Evolutionary conservation across 1,284 basidiomycete genomes (phyloP).

Genomic region (Neonothopanus nambi): DNA sequence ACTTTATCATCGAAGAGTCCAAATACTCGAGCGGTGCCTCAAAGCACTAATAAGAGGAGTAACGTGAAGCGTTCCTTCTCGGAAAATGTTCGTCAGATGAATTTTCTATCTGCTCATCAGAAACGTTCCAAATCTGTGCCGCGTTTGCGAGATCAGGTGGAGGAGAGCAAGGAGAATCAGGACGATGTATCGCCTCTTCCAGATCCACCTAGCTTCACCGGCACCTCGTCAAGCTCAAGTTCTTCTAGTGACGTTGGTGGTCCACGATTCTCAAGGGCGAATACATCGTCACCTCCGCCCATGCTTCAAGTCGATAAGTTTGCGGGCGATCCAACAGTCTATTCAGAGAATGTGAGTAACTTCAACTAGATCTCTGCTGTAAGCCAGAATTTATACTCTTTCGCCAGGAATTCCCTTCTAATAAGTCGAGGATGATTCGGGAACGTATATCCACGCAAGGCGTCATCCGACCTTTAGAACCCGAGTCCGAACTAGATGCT

Average conservation of each 20-base stretch:
- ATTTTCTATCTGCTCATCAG: neutral
- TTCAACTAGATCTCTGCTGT: neutral
- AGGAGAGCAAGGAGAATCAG: neutral
- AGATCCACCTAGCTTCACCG: neutral
- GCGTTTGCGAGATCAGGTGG: slow-evolving; percentile 1
- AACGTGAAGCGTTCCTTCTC: slow-evolving; percentile 1
- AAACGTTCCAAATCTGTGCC: slow-evolving; percentile 1
- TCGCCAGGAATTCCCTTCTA: slow-evolving; percentile 33
- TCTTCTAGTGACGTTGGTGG: neutral
- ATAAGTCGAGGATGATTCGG: slow-evolving; percentile 63
- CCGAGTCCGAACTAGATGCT: slow-evolving; percentile 62
- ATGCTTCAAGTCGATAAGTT: slow-evolving; percentile 17
- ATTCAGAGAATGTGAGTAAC: slow-evolving; percentile 50
- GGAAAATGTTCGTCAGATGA: neutral
- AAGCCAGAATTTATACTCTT: neutral
- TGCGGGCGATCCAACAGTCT: slow-evolving; percentile 69
- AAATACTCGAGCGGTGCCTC: neutral
- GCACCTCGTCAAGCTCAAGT: neutral
- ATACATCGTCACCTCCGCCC: neutral
- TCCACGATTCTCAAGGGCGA: neutral
- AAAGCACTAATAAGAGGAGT: too few relatives aligned
- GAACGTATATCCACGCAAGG: slow-evolving; percentile 86
- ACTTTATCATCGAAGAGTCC: neutral
- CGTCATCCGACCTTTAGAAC: slow-evolving; percentile 77
- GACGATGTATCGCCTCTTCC: slow-evolving; percentile 1